A percentile compares a stretch with the other conserved stretches of the same genome.
Evolutionary conservation across 257 asterid species (phyloP).

Genomic region (Solanum sejunctum): DNA sequence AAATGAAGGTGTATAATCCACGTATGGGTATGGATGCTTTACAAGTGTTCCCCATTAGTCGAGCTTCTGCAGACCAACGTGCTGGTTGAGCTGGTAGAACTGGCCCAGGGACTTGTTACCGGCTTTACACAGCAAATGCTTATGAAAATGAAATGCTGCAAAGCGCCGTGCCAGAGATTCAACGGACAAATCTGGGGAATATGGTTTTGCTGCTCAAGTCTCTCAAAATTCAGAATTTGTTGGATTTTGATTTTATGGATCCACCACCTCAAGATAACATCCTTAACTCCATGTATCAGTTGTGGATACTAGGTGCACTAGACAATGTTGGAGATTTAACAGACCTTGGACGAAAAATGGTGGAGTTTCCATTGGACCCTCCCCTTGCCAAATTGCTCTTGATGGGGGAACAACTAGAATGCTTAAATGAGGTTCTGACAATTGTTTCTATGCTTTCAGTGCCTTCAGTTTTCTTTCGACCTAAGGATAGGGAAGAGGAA

Average conservation of each 20-base stretch:
- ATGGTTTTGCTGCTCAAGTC: conserved; percentile 84
- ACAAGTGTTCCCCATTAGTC: conserved; percentile 91
- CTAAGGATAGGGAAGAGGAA: conserved; percentile 87
- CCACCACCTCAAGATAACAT: conserved; percentile 98
- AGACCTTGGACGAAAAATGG: conserved; percentile 90
- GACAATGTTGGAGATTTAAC: conserved; percentile 68
- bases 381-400: conserved; percentile 87
- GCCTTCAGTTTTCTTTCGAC: conserved; percentile 83
- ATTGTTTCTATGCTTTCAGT: conserved; percentile 93
- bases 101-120: conserved; percentile 94
- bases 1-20: conserved; percentile 87
- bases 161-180: conserved; percentile 86
- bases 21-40: conserved; percentile 98
- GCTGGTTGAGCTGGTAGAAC: conserved; percentile 98
- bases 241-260: conserved; percentile 92
- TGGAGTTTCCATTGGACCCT: conserved; percentile 89
- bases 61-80: conserved; percentile 92
- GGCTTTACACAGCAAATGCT: conserved; percentile 77
- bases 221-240: conserved; percentile 59
- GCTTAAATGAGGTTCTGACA: conserved; percentile 82
- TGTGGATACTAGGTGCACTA: conserved; percentile 90
- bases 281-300: conserved; percentile 84
- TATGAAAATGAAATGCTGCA: conserved; percentile 84
- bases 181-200: conserved; percentile 81
- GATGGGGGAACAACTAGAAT: conserved; percentile 65